Evolutionary conservation across 2,329 filamentous ascomycete species (phyloP), one percentile per base, ranked within the genome.

Genomic region (Aspergillus texensis): DNA sequence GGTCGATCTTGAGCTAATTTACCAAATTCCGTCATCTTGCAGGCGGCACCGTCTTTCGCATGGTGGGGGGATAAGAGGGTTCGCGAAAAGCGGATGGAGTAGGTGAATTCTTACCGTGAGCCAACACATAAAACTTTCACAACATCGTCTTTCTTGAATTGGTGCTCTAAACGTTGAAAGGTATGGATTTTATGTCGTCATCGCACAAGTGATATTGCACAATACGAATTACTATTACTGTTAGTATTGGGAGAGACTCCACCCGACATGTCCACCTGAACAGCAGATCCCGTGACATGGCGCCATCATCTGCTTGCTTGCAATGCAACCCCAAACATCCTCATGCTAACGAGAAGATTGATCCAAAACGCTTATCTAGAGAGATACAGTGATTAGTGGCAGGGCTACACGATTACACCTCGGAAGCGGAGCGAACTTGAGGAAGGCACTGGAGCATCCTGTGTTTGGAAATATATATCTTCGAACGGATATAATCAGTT

Each of bases 1-100:
- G 14, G 52, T 36, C 5, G 30, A 54, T 54, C 52, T 36, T n/a
- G 28, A 54, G 30, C 28, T 36, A 54, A n/a, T 21, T 19, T 21
- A 10, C n/a, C n/a, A 54, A n/a, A 54, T 54, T 54, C 30, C 52
- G 52, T 54, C 52, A 54, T 54, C 30, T n/a, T 54, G 52, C 52
- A 36, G 50, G 34, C 12, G 34, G 39, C 39, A 14, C 16, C n/a
- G 12, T 36, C 4, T 54, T n/a, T 54, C 19, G 30, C 11, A 10
- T 54, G 30, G 30, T 24, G 45, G 45, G 21, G 50, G 28, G 4
- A 41, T 41, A n/a, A n/a, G 39, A 8, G 6, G 39, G 39, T 10
- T 41, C 39, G 8, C 39, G 16, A n/a, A 3, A 10, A 41, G 3
- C 39, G 19, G 19, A n/a, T 8, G 16, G 3, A 41, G 2, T n/a